These are phyloP conservation scores for Trypanosoma scelopori DNA, from an alignment of 208 protist species.

Conservation along the genomic window DNA sequence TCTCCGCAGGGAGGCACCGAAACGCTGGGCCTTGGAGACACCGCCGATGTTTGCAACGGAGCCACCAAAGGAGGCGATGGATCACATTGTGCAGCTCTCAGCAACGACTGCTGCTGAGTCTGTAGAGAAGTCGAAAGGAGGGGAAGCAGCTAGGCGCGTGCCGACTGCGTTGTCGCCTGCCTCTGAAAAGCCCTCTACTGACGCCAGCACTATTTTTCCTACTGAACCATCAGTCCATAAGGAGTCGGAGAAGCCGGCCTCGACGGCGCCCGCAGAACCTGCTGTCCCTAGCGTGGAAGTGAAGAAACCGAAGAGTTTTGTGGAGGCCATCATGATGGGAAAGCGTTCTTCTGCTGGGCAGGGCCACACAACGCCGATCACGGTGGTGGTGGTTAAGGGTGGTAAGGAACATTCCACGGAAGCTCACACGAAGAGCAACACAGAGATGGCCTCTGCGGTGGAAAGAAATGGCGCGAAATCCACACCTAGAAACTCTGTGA, in stretches of 20 bases:
- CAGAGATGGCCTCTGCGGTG: constrained; percentile 2
- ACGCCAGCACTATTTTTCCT: neutral
- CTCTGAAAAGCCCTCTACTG: constrained; percentile 4
- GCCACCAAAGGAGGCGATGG: constrained; percentile 22
- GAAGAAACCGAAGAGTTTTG: constrained; percentile 48
- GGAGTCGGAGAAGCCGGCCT: constrained; percentile 3
- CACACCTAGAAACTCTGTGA: neutral
- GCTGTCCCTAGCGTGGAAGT: constrained; percentile 6
- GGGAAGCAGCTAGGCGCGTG: neutral
- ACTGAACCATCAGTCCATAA: constrained; percentile 5
- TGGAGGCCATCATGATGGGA: constrained; percentile 44
- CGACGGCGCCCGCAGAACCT: constrained; percentile 7
- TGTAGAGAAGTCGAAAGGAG: constrained; percentile 1
- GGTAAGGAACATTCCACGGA: constrained; percentile 7
- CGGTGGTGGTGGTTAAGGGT: constrained; percentile 20
- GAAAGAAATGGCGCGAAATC: constrained; percentile 16
- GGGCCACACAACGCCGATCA: neutral
- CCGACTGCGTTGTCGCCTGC: constrained; percentile 13
- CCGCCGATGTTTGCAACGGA: constrained; percentile 49
- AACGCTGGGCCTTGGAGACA: constrained; percentile 52
- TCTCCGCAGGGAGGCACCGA: constrained; percentile 15
- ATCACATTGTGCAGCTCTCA: constrained; percentile 31
- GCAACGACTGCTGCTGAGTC: constrained; percentile 7
- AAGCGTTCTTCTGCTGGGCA: constrained; percentile 12
- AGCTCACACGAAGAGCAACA: constrained; percentile 17